Evolutionary conservation across 257 asterid genomes (phyloP).

Genomic region (Nicotiana otophora): DNA sequence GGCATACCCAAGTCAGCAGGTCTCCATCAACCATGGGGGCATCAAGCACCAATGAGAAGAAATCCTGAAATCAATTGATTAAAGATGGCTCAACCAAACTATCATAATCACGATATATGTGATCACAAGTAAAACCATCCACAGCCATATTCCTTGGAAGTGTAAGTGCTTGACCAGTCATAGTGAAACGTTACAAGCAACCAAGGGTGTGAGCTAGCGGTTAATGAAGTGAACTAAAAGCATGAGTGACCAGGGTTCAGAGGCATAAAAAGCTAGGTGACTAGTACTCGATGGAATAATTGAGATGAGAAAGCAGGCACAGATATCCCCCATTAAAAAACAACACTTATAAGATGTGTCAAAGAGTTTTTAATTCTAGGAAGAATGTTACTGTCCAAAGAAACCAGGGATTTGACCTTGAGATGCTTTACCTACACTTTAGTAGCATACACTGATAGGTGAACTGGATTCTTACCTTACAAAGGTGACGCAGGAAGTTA

Average conservation of each 20-base stretch:
- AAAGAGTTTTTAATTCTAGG: not conserved
- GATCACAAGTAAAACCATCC: not conserved
- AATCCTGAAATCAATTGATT: conserved; percentile 53
- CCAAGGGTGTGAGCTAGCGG: not conserved
- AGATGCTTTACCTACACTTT: not conserved
- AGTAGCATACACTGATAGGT: not conserved
- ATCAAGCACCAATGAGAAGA: conserved; percentile 77
- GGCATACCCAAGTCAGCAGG: conserved; percentile 76
- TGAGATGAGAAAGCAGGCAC: not conserved
- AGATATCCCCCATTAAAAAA: not conserved
- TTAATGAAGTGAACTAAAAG: not conserved
- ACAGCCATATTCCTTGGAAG: not conserved
- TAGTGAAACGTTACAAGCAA: not conserved
- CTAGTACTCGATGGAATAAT: not conserved
- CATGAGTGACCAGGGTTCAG: not conserved
- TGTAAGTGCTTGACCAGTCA: not conserved
- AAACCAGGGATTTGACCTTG: not conserved
- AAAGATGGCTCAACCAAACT: not conserved
- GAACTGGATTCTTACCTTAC: conserved; percentile 55
- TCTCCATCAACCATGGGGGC: conserved; percentile 89
- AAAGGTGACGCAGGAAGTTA: conserved; percentile 76
- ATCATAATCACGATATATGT: not conserved
- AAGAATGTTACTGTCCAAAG: not conserved
- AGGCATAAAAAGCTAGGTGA: not conserved
- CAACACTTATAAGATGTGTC: not conserved